Conservation (phyloP, 202 grass and related monocot species). For the Carex sylvatica region DNA sequence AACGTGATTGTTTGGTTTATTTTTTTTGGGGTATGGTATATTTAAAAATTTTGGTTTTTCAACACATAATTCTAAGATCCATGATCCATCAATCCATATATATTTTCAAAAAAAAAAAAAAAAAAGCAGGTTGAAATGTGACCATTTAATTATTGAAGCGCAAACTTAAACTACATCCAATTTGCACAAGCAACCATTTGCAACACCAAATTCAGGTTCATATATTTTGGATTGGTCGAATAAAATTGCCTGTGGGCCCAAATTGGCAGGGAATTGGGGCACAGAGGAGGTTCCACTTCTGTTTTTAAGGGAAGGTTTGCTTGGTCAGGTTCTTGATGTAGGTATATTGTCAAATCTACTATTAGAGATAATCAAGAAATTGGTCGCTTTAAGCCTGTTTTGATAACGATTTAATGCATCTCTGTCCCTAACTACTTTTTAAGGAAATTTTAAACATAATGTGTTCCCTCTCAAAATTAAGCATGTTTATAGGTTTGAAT, state of each 20-base stretch:
- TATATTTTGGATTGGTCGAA: background rate
- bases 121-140: background rate
- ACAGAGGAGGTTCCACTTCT: background rate
- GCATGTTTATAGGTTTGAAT: too few relatives aligned
- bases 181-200: background rate
- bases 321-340: background rate
- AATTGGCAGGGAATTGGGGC: conserved; percentile 7
- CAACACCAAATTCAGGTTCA: conserved; percentile 1
- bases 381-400: conserved; percentile 19
- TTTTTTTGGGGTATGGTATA: too few relatives aligned
- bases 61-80: too few relatives aligned
- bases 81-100: too few relatives aligned
- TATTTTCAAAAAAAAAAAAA: background rate
- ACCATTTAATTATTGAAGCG: too few relatives aligned
- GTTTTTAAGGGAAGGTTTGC: conserved; percentile 12
- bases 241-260: background rate
- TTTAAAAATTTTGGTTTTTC: too few relatives aligned
- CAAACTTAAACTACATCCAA: background rate
- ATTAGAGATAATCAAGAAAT: conserved; percentile 4
- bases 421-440: background rate
- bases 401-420: conserved; percentile 22
- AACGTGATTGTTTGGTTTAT: too few relatives aligned
- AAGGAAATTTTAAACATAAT: background rate
- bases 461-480: background rate
- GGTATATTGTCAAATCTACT: conserved; percentile 5